Evolutionary conservation across 2,329 filamentous ascomycete species (phyloP).

Genomic region (Sporothrix humicola): DNA sequence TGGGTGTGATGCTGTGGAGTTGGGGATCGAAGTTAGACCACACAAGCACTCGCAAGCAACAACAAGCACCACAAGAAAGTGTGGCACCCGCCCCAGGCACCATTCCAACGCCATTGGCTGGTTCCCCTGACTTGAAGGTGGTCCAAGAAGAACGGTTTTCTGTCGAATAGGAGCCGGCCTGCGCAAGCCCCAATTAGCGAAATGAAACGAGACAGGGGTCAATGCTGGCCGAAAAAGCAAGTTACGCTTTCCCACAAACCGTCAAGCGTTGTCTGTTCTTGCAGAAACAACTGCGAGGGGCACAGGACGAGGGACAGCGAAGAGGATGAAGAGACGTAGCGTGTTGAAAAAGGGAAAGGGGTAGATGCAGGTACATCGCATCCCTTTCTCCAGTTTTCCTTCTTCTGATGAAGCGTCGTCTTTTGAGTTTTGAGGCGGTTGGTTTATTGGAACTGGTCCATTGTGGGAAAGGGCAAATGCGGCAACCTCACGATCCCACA

Average conservation of each 20-base stretch:
- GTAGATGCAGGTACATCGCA: not conserved
- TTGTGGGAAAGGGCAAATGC: not conserved
- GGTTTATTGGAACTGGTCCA: not conserved
- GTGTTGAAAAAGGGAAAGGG: not conserved
- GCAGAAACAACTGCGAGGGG: constrained; percentile 22
- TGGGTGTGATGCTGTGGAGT: not conserved
- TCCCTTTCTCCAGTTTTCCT: constrained; percentile 10
- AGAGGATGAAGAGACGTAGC: not conserved
- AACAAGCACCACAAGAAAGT: not conserved
- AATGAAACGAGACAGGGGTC: constrained; percentile 32
- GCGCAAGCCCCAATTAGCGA: constrained; percentile 28
- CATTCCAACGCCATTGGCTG: constrained; percentile 26
- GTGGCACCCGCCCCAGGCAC: constrained; percentile 18
- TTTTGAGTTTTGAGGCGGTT: not conserved
- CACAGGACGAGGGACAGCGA: not conserved
- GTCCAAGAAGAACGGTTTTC: not conserved
- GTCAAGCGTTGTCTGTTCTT: constrained; percentile 22
- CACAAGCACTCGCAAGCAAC: constrained; percentile 27
- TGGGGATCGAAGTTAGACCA: not conserved
- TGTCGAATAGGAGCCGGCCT: constrained; percentile 23
- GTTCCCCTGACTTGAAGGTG: constrained; percentile 1
- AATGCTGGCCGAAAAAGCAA: not conserved
- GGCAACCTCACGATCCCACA: not conserved
- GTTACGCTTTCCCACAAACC: constrained; percentile 20
- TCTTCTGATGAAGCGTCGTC: not conserved